These are phyloP conservation scores for Chaetomium globosum DNA, from an alignment of 2,329 filamentous ascomycete genomes.

Conservation along the genomic window DNA sequence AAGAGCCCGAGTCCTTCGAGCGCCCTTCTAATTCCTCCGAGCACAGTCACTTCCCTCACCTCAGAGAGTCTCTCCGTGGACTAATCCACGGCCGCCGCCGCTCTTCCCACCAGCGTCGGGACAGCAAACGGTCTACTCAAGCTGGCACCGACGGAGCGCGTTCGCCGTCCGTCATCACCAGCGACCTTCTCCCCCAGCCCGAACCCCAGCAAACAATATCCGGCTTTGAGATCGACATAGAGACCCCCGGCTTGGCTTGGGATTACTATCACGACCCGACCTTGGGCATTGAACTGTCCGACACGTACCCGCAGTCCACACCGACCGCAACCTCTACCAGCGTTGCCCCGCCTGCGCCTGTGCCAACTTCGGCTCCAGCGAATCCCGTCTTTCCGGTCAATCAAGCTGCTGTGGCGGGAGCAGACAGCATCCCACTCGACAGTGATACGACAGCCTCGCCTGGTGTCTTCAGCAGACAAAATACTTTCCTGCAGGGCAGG, in stretches of 20 bases:
- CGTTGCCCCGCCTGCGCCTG: conserved; percentile 21
- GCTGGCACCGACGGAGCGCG: conserved; percentile 31
- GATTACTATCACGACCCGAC: conserved; percentile 37
- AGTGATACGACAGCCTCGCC: conserved; percentile 32
- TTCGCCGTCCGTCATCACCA: conserved; percentile 32
- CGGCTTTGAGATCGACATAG: conserved; percentile 33
- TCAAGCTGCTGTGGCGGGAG: conserved; percentile 23
- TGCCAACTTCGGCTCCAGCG: conserved; percentile 24
- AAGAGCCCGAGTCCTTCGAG: conserved; percentile 37
- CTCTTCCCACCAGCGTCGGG: conserved; percentile 32
- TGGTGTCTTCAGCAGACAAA: conserved; percentile 28
- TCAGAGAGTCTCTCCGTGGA: conserved; percentile 32
- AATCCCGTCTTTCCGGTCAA: conserved; percentile 24
- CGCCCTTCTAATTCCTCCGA: conserved; percentile 21
- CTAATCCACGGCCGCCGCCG: conserved; percentile 32
- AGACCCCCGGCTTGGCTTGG: conserved; percentile 35
- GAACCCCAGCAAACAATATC: conserved; percentile 26
- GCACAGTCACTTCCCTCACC: conserved; percentile 29
- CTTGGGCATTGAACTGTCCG: conserved; percentile 25
- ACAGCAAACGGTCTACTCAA: conserved; percentile 36
- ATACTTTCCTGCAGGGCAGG: conserved; percentile 24
- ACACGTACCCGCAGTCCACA: conserved; percentile 26
- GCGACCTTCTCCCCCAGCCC: conserved; percentile 24
- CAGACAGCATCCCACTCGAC: conserved; percentile 29
- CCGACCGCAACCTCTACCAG: conserved; percentile 20